phyloP scores from a whole-genome alignment of 1,284 basidiomycete genomes.

The Papiliotrema terrestris region DNA sequence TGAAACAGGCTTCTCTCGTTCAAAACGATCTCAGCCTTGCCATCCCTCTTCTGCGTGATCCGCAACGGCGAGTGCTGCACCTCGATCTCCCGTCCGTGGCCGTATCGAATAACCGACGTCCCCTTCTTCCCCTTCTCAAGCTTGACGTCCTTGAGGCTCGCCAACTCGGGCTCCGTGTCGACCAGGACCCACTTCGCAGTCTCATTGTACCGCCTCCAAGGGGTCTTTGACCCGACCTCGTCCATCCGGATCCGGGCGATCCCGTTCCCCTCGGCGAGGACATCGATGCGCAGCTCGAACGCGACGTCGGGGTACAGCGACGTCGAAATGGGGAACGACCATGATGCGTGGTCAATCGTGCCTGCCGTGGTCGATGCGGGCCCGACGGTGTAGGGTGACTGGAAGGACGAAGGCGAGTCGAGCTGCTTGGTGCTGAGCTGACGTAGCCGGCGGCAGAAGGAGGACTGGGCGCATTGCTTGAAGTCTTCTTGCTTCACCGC shows the following conservation, averaged over 20 bases:
- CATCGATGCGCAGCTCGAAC: constrained; percentile 73
- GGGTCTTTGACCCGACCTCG: constrained; percentile 61
- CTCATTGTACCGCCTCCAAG: constrained; percentile 81
- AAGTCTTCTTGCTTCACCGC: constrained; percentile 67
- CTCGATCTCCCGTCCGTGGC: constrained; percentile 50
- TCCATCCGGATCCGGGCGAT: constrained; percentile 82
- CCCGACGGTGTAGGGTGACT: constrained; percentile 77
- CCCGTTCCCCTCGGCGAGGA: constrained; percentile 67
- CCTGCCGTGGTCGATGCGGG: constrained; percentile 50
- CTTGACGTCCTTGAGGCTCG: constrained; percentile 56
- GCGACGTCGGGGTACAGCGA: constrained; percentile 74
- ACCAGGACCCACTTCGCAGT: constrained; percentile 80
- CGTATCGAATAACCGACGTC: constrained; percentile 48
- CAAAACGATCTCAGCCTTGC: constrained; percentile 77
- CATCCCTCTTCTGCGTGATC: constrained; percentile 66
- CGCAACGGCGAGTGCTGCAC: constrained; percentile 71
- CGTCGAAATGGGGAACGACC: constrained; percentile 67
- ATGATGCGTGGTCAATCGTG: constrained; percentile 22
- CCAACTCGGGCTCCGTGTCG: constrained; percentile 57
- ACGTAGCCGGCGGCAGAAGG: constrained; percentile 84
- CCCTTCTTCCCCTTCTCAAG: constrained; percentile 37
- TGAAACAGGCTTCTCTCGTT: constrained; percentile 89
- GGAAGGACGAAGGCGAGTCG: constrained; percentile 59
- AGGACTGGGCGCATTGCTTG: constrained; percentile 84
- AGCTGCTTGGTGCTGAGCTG: constrained; percentile 68